Evolutionary conservation across 192 early-diverging fungal genomes (phyloP), one percentile per base, ranked within the genome.

Genomic region (Podila clonocystis): DNA sequence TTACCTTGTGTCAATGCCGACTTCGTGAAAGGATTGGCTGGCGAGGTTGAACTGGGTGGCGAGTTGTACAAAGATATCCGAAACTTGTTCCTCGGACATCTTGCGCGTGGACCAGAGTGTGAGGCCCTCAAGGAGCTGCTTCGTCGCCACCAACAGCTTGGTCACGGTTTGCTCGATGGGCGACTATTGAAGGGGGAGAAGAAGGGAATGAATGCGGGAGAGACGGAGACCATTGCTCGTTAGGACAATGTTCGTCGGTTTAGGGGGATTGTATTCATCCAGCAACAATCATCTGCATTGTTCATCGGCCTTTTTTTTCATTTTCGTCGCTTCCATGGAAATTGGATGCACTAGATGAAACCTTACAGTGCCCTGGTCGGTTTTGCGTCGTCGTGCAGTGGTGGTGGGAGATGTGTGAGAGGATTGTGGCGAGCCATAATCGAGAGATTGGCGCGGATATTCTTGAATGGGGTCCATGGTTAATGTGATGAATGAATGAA

Each of bases 91-190:
- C 22, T 80, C 68, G 5, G 41, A 64, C 45, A 71, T 71, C 50
- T 66, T 66, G 6, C 66, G 50, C 33, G 19, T 41, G 20, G 84
- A 83, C 86, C 86, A 87, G n/a, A 65, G 62, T 0, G 86, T 87
- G 22, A 87, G 62, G n/a, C 75, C 68, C 28, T 85, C 84, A 20
- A 87, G 48, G 12, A 87, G 73, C 15, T 71, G 71, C 59, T 85
- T 87, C 9, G 86, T 87, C 5, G 82, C 75, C 50, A 82, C 33
- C 41, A 87, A 36, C 22, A 87, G 64, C 29, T 73, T 65, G 20
- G 86, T 85, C 6, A 87, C 84, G 24, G 74, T 77, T 29, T 65
- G 69, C 48, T 87, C 83, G 33, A 87, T 85, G 4, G 65, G 67
- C 49, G 59, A 73, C 83, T 75, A 74, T 76, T 83, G 49, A 4